phyloP scores from a whole-genome alignment of 208 protist genomes.

The Leishmania martiniquensis region DNA sequence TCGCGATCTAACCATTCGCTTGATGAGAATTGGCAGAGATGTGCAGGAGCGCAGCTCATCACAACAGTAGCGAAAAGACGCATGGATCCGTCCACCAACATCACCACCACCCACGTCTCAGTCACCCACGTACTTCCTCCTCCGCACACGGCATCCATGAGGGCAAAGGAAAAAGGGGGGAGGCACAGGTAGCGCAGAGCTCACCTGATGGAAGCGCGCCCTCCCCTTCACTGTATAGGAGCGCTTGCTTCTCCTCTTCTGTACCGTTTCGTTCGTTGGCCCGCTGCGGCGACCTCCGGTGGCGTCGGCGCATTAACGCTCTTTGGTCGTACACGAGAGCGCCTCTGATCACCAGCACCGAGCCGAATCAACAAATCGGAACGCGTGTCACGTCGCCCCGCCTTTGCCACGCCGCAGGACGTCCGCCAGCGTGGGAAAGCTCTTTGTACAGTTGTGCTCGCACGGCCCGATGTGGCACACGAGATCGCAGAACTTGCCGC shows the following conservation, averaged over 20 bases:
- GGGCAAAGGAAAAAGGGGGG: not conserved
- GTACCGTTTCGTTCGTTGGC: too few relatives aligned
- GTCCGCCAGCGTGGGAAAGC: conserved; percentile 45
- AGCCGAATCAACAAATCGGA: not conserved
- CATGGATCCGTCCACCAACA: not conserved
- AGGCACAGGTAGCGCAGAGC: not conserved
- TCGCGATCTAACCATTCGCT: not conserved
- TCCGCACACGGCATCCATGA: not conserved
- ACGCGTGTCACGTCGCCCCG: not conserved
- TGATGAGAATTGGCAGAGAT: not conserved
- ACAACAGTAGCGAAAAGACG: not conserved
- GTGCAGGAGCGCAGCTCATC: not conserved
- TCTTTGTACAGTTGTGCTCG: conserved; percentile 58
- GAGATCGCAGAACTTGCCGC: conserved; percentile 64
- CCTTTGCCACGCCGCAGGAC: conserved; percentile 19
- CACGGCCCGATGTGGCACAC: conserved; percentile 81
- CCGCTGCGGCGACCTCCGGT: too few relatives aligned
- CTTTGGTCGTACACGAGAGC: not conserved
- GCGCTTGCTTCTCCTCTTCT: not conserved
- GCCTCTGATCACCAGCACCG: not conserved
- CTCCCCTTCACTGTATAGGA: not conserved
- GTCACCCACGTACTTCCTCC: not conserved
- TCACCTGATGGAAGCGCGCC: not conserved
- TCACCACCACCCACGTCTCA: not conserved
- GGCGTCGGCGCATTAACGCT: not conserved